These are phyloP conservation scores for Pythium brachiatum DNA, from an alignment of 352 stramenopile genomes.

Conservation along the genomic window DNA sequence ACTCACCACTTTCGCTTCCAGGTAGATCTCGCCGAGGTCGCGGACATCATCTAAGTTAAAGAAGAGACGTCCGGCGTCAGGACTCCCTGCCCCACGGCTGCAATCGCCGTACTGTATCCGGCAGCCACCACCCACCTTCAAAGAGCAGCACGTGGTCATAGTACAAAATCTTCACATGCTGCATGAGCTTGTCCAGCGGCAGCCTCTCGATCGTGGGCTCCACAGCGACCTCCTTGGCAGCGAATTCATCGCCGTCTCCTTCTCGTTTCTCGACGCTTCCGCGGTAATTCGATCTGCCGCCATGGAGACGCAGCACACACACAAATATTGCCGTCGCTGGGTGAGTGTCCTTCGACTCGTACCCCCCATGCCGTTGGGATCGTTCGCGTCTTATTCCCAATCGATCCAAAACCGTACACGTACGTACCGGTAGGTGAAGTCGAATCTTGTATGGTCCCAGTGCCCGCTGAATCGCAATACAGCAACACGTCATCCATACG, in stretches of 20 bases:
- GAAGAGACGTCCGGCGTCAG: conserved; percentile 1
- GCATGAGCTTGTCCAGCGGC: conserved; percentile 50
- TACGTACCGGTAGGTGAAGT: conserved; percentile 58
- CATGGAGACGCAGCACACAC: not conserved
- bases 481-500: not conserved
- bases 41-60: conserved; percentile 49
- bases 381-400: not conserved
- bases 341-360: not conserved
- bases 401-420: not conserved
- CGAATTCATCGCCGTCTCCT: not conserved
- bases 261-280: conserved; percentile 30
- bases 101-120: no score
- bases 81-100: no score
- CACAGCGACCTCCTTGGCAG: not conserved
- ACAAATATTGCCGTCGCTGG: no score
- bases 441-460: conserved; percentile 42
- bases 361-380: not conserved
- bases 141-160: conserved; percentile 60
- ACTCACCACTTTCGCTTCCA: conserved; percentile 55
- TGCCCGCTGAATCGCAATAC: conserved; percentile 8
- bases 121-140: conserved; percentile 44
- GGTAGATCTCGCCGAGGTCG: conserved; percentile 60
- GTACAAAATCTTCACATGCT: conserved; percentile 53
- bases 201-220: conserved; percentile 33
- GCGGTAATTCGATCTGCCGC: conserved; percentile 34